Conservation (phyloP, 345 rosid species). For the Turritis glabra region DNA sequence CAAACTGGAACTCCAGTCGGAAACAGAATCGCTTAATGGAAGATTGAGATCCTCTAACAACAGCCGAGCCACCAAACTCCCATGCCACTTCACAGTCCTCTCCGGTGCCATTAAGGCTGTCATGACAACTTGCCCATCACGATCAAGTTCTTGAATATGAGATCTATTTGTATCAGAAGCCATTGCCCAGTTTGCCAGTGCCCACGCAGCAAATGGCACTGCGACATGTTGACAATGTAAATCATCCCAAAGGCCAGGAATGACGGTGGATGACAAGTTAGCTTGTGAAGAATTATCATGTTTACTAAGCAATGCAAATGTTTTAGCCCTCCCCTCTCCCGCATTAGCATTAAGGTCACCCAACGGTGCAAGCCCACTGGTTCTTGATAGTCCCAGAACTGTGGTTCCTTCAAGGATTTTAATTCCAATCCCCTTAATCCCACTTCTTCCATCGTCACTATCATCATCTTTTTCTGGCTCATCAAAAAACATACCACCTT, state of each 20-base stretch:
- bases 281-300: conserved; percentile 56
- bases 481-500: conserved; percentile 87
- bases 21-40: conserved; percentile 79
- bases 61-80: conserved; percentile 84
- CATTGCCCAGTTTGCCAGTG: conserved; percentile 98
- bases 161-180: conserved; percentile 82
- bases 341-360: conserved; percentile 45
- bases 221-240: conserved; percentile 98
- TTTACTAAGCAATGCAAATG: conserved; percentile 55
- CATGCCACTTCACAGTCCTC: conserved; percentile 99
- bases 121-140: conserved; percentile 87
- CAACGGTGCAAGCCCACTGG: conserved; percentile 51
- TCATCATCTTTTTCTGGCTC: conserved; percentile 55
- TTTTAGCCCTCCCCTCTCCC: conserved; percentile 44
- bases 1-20: conserved; percentile 91
- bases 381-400: conserved; percentile 78
- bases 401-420: conserved; percentile 95
- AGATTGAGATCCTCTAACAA: conserved; percentile 82
- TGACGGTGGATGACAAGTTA: conserved; percentile 72
- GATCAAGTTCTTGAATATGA: conserved; percentile 88
- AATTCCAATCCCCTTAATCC: conserved; percentile 86
- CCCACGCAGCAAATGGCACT: conserved; percentile 99
- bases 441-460: conserved; percentile 68
- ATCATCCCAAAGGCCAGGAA: conserved; percentile 99
- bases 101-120: conserved; percentile 89